phyloP scores from a whole-genome alignment of 495 filamentous ascomycete genomes.

The Penicillium turbatum region DNA sequence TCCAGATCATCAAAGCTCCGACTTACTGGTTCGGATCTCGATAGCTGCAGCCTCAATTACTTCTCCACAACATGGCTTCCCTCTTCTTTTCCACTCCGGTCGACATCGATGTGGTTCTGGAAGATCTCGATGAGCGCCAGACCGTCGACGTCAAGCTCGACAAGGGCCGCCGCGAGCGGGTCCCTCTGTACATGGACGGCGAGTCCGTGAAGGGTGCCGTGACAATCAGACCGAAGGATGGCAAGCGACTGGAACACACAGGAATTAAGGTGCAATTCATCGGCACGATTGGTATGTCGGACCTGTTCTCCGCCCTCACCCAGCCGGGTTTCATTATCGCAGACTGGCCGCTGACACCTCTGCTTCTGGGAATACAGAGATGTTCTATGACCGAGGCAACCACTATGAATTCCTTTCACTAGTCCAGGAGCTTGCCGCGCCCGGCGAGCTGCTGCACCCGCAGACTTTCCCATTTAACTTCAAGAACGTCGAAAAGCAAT shows the following conservation, averaged over 20 bases:
- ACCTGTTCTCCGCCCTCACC: background rate
- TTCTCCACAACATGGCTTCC: constrained; percentile 63
- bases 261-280: constrained; percentile 99
- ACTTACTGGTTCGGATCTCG: background rate
- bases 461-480: constrained; percentile 99
- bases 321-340: background rate
- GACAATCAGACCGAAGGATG: constrained; percentile 95
- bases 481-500: constrained; percentile 99
- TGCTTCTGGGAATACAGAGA: constrained; percentile 53
- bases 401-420: constrained; percentile 98
- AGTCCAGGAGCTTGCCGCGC: constrained; percentile 91
- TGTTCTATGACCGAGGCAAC: constrained; percentile 99
- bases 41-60: constrained; percentile 9
- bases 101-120: constrained; percentile 97
- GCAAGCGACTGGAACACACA: constrained; percentile 94
- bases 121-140: constrained; percentile 86
- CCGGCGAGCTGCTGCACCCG: constrained; percentile 95
- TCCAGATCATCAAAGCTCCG: constrained; percentile 7
- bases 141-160: constrained; percentile 98
- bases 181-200: constrained; percentile 94
- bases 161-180: constrained; percentile 94
- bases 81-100: constrained; percentile 98
- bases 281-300: constrained; percentile 79
- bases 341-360: background rate
- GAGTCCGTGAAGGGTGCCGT: constrained; percentile 96